These are phyloP conservation scores for Eutrema japonicum DNA, from an alignment of 345 rosid species.

Conservation along the genomic window DNA sequence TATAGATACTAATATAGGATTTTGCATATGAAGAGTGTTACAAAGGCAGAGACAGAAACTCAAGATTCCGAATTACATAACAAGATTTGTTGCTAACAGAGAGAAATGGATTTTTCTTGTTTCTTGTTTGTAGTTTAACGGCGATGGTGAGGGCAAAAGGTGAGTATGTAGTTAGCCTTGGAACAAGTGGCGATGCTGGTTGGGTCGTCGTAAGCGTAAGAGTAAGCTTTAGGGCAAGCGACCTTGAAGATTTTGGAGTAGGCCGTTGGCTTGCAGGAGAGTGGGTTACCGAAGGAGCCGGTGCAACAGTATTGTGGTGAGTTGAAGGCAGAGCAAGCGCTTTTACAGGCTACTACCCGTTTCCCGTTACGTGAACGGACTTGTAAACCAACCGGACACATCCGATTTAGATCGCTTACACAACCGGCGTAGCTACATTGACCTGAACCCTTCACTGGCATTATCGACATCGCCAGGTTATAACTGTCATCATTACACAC, in stretches of 20 bases:
- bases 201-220: slow-evolving; percentile 93
- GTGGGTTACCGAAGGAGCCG: slow-evolving; percentile 73
- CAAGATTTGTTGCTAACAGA: too few species aligned
- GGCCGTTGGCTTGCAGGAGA: slow-evolving; percentile 85
- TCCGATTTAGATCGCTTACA: slow-evolving; percentile 73
- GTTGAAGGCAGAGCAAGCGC: slow-evolving; percentile 90
- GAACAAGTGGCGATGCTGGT: slow-evolving; percentile 88
- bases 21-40: too few species aligned
- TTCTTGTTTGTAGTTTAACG: slow-evolving; percentile 18
- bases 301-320: slow-evolving; percentile 94
- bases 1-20: too few species aligned
- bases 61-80: too few species aligned
- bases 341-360: slow-evolving; percentile 83
- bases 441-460: slow-evolving; percentile 74
- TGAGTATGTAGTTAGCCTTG: slow-evolving; percentile 70
- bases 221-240: slow-evolving; percentile 93
- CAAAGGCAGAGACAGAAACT: too few species aligned
- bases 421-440: slow-evolving; percentile 91
- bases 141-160: slow-evolving; percentile 78
- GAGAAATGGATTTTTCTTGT: too few species aligned
- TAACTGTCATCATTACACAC: slow-evolving; percentile 43
- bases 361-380: slow-evolving; percentile 63
- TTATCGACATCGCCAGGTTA: slow-evolving; percentile 83
- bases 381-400: slow-evolving; percentile 88
- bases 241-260: slow-evolving; percentile 88